Evolutionary conservation across 108 stramenopile species (phyloP).

Genomic region (Phaeodactylum tricornutum): DNA sequence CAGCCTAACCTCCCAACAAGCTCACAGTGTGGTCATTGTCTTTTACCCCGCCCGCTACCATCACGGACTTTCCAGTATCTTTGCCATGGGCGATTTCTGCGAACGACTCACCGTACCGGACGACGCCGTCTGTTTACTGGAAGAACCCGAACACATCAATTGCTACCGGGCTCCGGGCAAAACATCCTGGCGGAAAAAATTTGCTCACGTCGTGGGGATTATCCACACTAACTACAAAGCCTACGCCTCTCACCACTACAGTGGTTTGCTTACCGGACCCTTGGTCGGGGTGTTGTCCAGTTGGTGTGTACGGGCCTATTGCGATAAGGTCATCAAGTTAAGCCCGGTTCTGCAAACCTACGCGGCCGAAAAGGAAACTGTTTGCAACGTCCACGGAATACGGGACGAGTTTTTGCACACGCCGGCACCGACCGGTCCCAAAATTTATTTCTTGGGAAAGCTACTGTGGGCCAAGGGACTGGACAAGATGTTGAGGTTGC

Average conservation of each 20-base stretch:
- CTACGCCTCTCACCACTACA: conserved; percentile 5
- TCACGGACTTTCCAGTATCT: conserved; percentile 38
- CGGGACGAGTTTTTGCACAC: conserved; percentile 54
- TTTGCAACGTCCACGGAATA: conserved; percentile 80
- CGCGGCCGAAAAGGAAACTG: conserved; percentile 48
- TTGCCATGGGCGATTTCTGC: conserved; percentile 71
- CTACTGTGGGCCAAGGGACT: conserved; percentile 60
- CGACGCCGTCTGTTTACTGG: conserved; percentile 72
- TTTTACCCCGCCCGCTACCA: conserved; percentile 52
- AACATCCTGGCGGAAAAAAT: conserved; percentile 63
- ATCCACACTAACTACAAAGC: conserved; percentile 83
- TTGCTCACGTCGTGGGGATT: conserved; percentile 75
- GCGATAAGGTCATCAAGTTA: conserved; percentile 67
- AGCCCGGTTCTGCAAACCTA: conserved; percentile 45
- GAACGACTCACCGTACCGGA: conserved; percentile 42
- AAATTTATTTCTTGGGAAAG: conserved; percentile 78
- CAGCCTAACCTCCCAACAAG: neutral
- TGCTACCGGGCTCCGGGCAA: conserved; percentile 54
- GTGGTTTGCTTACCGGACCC: conserved; percentile 44
- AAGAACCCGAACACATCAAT: conserved; percentile 88
- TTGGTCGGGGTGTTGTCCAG: conserved; percentile 50
- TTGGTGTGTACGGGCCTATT: conserved; percentile 62
- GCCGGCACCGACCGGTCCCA: conserved; percentile 8
- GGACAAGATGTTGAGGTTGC: conserved; percentile 50
- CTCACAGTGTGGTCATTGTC: conserved; percentile 28